These are phyloP conservation scores for Hypoxylon cercidicola DNA, from an alignment of 495 filamentous ascomycete species.

Conservation along the genomic window DNA sequence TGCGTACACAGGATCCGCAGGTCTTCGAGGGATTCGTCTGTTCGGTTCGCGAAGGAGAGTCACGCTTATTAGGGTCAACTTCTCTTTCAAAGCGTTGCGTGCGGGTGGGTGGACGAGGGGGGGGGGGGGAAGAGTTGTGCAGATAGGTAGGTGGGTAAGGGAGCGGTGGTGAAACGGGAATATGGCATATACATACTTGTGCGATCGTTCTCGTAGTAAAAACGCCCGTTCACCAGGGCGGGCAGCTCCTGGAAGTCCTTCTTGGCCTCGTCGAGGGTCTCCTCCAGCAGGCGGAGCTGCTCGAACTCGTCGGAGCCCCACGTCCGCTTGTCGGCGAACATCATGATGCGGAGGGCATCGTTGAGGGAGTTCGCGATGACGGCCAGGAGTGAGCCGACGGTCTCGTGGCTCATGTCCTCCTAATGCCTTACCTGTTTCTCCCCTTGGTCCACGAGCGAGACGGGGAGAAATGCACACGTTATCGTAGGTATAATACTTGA, in stretches of 20 bases:
- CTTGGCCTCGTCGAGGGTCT: constrained; percentile 60
- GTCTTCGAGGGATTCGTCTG: constrained; percentile 56
- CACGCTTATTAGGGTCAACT: constrained; percentile 34
- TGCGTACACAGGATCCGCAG: constrained; percentile 51
- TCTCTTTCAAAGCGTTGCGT: constrained; percentile 20
- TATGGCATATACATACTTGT: constrained; percentile 53
- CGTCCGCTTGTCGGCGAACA: constrained; percentile 61
- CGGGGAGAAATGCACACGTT: background rate
- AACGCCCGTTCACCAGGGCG: constrained; percentile 55
- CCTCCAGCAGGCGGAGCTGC: constrained; percentile 57
- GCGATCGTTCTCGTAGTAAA: constrained; percentile 61
- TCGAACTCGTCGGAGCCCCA: constrained; percentile 62
- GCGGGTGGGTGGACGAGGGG: background rate
- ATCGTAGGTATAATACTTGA: background rate
- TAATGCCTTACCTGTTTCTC: constrained; percentile 2
- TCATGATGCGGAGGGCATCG: constrained; percentile 57
- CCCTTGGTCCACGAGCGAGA: background rate
- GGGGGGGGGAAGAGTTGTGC: background rate
- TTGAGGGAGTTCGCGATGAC: constrained; percentile 56
- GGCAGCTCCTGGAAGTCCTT: constrained; percentile 63
- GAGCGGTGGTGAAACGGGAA: no score
- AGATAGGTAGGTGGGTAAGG: no score
- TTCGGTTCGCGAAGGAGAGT: constrained; percentile 18
- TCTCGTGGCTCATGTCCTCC: constrained; percentile 53
- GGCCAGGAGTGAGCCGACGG: constrained; percentile 60